Evolutionary conservation across 2,329 filamentous ascomycete genomes (phyloP), one percentile per base, ranked within the genome.

Genomic region (Nectriaceae sp.): DNA sequence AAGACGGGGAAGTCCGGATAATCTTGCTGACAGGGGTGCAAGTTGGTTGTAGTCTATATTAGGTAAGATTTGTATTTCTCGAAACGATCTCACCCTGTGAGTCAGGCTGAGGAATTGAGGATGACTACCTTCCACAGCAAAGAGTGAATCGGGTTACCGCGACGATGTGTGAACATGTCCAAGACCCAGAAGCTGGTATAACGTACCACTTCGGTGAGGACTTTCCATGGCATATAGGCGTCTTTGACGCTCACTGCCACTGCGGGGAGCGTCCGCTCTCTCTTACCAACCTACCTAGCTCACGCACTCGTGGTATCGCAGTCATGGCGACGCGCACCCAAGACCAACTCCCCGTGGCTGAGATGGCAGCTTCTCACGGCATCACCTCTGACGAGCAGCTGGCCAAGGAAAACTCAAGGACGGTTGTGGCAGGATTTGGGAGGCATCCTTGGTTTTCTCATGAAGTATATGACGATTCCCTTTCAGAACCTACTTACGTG

Each of bases 211-310:
- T 31, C 26, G 15, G 26, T 15, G 8, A 31, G 8, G 26, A 31
- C 15, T 63, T 63, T 2, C 60, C 60, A 0, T 63, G 60, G 60
- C 52, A 55, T 10, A 3, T 62, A 0, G 56, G 58, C 1, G 53
- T 52, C 0, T 77, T 76, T 44, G 67, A 72, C 45, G 60, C 48
- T 0, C 60, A 63, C 5, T 62, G 60, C 13, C 60, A 63, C 11
- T 45, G 62, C 1, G 58, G 53, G 0, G 60, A 63, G 11, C 6
- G 60, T 1, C 38, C 47, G 0, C 20, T 45, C 0, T 54, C 60
- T 0, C 3, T 57, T 1, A 21, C 42, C 0, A 35, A 56, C 0
- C 13, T 63, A 0, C 42, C 47, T 3, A 39, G 10, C 0, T 62
- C 63, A 58, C 59, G 50, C 21, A 29, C 60, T 3, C 47, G 50